Evolutionary conservation across 805 yeast genomes (phyloP), one percentile per base, ranked within the genome.

Genomic region (Candida michaelii): DNA sequence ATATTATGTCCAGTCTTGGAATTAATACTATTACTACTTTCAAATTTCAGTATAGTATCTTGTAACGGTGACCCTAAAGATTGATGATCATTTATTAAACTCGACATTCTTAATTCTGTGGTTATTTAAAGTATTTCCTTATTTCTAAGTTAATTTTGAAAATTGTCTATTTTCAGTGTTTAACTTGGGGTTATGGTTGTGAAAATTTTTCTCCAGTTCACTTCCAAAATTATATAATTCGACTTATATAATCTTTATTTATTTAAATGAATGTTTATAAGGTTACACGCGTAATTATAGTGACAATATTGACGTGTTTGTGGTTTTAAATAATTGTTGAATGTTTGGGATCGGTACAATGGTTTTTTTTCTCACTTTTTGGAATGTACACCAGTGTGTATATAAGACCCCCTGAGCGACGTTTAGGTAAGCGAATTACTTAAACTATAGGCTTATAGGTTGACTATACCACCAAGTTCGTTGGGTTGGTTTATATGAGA

Each of bases 11-110:
- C 30, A 4, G 24, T 19, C n/a, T 27, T 35, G 4, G 34, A 34
- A 11, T 25, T 18, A 18, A 31, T 11, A 25, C 32, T 34, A 16
- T 27, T 32, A 19, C 11, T 29, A 14, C n/a, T 14, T 17, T 37
- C 45, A 30, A 42, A 45, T 23, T 41, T 44, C 18, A 40, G 18
- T 8, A 44, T 49, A 16, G 49, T 50, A 10, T 45, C 50, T 16
- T 48, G 42, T 35, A 47, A 34, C 9, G 51, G 51, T 21, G 45
- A 44, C 1, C 52, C 52, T 31, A 49, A 45, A 16, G 37, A 23
- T 18, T 19, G 23, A n/a, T 17, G 16, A 5, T 38, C 41, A 15
- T 41, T 38, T 4, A 45, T 11, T 30, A 38, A 14, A 13, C 36
- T 32, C 13, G 45, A 41, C 48, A 45, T 45, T 5, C 8, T 30